These are phyloP conservation scores for Thraustochytrium aureum DNA, from an alignment of 352 stramenopile genomes.

Conservation along the genomic window DNA sequence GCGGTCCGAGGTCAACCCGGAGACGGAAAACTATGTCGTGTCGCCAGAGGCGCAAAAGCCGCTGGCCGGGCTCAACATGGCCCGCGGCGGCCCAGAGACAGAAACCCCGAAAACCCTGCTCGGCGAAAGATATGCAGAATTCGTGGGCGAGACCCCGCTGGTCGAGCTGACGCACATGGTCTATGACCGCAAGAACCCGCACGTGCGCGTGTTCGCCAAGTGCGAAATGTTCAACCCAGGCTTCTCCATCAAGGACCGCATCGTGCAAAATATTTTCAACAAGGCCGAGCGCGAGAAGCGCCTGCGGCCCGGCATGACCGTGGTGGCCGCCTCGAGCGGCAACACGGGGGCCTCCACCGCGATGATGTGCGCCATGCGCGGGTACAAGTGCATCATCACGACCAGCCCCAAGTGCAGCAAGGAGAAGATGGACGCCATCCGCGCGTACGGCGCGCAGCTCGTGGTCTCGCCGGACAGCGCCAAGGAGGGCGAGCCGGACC, in stretches of 20 bases:
- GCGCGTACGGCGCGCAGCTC: conserved; percentile 50
- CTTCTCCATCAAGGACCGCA: conserved; percentile 54
- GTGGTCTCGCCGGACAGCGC: conserved; percentile 39
- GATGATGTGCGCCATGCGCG: conserved; percentile 80
- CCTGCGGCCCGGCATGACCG: conserved; percentile 56
- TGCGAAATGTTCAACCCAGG: conserved; percentile 52
- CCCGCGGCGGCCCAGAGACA: conserved; percentile 19
- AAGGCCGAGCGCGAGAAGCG: conserved; percentile 24
- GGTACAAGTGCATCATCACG: conserved; percentile 70
- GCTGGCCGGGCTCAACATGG: background rate
- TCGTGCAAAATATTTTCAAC: conserved; percentile 52
- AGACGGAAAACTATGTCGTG: conserved; percentile 5
- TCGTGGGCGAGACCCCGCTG: conserved; percentile 51
- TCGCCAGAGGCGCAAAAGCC: conserved; percentile 16
- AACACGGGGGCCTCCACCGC: conserved; percentile 93
- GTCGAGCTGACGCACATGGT: conserved; percentile 54
- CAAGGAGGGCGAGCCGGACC: conserved; percentile 53
- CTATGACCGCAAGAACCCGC: background rate
- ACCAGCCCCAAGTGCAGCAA: conserved; percentile 53
- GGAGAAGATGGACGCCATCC: conserved; percentile 68
- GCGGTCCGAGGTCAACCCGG: background rate
- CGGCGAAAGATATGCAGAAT: conserved; percentile 32
- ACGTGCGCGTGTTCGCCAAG: conserved; percentile 54
- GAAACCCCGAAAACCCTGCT: conserved; percentile 22
- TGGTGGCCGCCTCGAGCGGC: conserved; percentile 89